Conservation (phyloP, 345 rosid genomes). For the Heritiera littoralis region DNA sequence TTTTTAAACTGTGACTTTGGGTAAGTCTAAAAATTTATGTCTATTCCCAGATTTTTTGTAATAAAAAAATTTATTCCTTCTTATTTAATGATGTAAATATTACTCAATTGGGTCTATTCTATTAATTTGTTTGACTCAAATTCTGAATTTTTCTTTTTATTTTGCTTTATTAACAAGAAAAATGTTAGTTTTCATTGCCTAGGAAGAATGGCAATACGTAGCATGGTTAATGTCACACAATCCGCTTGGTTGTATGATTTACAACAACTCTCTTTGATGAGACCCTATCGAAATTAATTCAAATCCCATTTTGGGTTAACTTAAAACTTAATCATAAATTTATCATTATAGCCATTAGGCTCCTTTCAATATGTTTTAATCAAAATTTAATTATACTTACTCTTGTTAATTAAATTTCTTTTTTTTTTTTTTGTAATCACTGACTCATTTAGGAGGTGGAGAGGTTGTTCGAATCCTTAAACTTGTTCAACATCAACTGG, state of each 20-base stretch:
- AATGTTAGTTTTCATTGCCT: conserved; percentile 11
- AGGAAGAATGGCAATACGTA: conserved; percentile 38
- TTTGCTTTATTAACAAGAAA: conserved; percentile 45
- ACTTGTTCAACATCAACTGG: background rate
- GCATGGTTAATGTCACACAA: conserved; percentile 40
- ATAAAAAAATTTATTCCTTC: too few species aligned
- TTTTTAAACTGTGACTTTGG: too few species aligned
- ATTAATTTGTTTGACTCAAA: conserved; percentile 35
- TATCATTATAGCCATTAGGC: background rate
- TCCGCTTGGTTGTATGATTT: conserved; percentile 34
- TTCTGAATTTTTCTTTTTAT: background rate
- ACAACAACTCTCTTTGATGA: conserved; percentile 33
- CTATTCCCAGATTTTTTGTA: too few species aligned
- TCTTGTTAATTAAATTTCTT: background rate
- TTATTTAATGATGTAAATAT: too few species aligned
- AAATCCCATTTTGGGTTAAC: conserved; percentile 1
- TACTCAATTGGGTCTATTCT: conserved; percentile 17
- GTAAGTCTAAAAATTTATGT: too few species aligned
- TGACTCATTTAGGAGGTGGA: background rate
- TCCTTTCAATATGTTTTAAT: background rate
- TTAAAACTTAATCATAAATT: conserved; percentile 28
- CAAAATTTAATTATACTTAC: background rate
- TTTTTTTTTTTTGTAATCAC: background rate
- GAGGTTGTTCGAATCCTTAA: background rate
- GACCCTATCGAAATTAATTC: conserved; percentile 18